Percentiles rank a stretch among this genome's conserved stretches.
Conservation (phyloP, 805 yeast species). For the Ogataea sp. region DNA sequence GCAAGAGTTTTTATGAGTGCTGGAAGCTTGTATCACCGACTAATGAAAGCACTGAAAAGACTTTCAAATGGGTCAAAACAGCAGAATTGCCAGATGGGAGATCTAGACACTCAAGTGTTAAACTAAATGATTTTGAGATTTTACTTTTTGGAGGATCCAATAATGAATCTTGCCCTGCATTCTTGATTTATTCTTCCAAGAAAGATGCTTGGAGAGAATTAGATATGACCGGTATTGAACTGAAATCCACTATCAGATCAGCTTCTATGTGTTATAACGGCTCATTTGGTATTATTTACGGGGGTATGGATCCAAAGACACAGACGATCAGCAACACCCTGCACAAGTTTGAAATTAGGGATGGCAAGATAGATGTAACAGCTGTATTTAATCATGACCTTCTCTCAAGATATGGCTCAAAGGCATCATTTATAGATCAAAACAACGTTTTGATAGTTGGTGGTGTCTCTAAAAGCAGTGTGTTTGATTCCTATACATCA, state of each 20-base stretch:
- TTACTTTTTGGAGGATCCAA: constrained; percentile 47
- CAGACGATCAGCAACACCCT: constrained; percentile 23
- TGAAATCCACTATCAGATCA: constrained; percentile 4
- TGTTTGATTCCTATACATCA: constrained; percentile 26
- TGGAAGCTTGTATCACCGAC: constrained; percentile 27
- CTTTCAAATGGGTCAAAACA: constrained; percentile 31
- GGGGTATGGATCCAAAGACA: constrained; percentile 30
- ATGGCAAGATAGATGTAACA: constrained; percentile 7
- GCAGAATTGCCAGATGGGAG: constrained; percentile 36
- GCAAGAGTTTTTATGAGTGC: constrained; percentile 31
- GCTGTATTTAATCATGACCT: constrained; percentile 20
- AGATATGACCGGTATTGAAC: not conserved
- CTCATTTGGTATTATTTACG: constrained; percentile 34
- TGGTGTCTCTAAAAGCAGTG: constrained; percentile 39
- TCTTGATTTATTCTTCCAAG: constrained; percentile 15
- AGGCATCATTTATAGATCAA: constrained; percentile 22
- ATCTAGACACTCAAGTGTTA: constrained; percentile 41
- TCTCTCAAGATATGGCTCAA: constrained; percentile 44
- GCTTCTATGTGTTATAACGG: constrained; percentile 15
- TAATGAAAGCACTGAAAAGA: constrained; percentile 2
- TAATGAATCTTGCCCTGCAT: constrained; percentile 4
- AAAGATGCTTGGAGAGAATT: constrained; percentile 4
- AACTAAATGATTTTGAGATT: constrained; percentile 19
- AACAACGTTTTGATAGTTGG: constrained; percentile 42
- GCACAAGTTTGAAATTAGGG: constrained; percentile 23